A percentile compares a stretch with the other conserved stretches of the same genome.
phyloP scores from a whole-genome alignment of 75 land plant species.

The Cunninghamia lanceolata region DNA sequence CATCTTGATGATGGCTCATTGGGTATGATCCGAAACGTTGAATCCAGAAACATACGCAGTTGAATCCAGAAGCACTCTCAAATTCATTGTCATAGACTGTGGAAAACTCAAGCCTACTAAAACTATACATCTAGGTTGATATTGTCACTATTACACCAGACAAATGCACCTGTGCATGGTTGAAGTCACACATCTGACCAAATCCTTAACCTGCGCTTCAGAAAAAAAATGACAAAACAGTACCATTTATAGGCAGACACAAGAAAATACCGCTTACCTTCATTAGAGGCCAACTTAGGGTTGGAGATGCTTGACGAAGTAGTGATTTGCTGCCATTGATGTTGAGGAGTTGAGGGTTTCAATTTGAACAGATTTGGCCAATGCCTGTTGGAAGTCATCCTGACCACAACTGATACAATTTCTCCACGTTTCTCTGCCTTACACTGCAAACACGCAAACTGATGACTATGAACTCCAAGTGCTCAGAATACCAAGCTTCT shows the following conservation, averaged over 20 bases:
- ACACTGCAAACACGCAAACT: not conserved
- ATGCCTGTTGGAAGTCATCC: slow-evolving; percentile 47
- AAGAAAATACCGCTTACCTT: not conserved
- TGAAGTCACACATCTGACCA: too few relatives aligned
- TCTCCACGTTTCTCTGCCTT: not conserved
- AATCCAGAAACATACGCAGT: too few relatives aligned
- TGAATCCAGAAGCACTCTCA: too few relatives aligned
- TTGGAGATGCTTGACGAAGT: slow-evolving; percentile 27
- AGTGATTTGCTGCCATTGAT: slow-evolving; percentile 58
- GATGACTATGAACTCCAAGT: not conserved
- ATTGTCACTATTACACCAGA: not conserved
- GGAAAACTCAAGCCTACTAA: not conserved
- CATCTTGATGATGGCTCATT: too few relatives aligned
- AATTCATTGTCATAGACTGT: too few relatives aligned
- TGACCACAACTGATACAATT: not conserved
- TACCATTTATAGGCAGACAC: too few relatives aligned
- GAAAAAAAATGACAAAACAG: too few relatives aligned
- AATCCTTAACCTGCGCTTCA: too few relatives aligned
- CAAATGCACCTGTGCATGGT: not conserved
- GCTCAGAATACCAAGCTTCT: not conserved
- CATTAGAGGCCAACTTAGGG: slow-evolving; percentile 23
- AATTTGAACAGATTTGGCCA: slow-evolving; percentile 79
- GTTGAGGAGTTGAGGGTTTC: slow-evolving; percentile 44
- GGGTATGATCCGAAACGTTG: too few relatives aligned
- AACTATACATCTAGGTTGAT: too few relatives aligned